Evolutionary conservation across 2,329 filamentous ascomycete genomes (phyloP), one percentile per base, ranked within the genome.

Genomic region (Leptographium procerum): DNA sequence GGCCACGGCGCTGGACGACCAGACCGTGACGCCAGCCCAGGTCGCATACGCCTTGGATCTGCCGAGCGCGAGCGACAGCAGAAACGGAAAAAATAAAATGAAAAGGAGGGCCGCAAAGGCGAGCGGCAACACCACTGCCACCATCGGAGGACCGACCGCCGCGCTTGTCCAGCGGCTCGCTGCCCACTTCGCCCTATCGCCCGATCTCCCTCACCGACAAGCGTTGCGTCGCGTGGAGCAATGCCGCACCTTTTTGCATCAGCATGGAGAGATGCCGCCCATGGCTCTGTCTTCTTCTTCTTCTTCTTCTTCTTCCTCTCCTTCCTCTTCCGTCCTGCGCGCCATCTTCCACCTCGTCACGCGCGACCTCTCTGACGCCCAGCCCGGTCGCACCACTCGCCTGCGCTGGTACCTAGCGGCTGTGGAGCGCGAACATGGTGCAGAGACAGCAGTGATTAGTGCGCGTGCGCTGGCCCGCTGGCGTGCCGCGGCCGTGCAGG

Each of bases 351-450:
- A 66, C 51, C 64, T 70, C 24, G 63, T 73, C 22, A 72, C 72
- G 8, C 69, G 66, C 59, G 70, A 73, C 56, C 63, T 76, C 53
- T 65, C 59, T 26, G 60, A 65, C n/a, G 68, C 68, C 43, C 57
- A 61, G 31, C 67, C 66, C 24, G 74, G 73, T 4, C 68, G 69
- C 43, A 69, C 66, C 33, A 61, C 61, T 28, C 71, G 72, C 22
- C 60, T 75, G 48, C 62, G 63, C 51, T 74, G 71, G 71, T 66
- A 70, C 56, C 51, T 75, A 28, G 58, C 60, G 24, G 52, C 73
- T 22, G 58, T 75, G 16, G 48, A 65, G 51, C 62, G 62, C 22
- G 63, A 69, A 19, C 62, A 67, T 52, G 66, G 67, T 16, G 45
- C 59, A 1, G 61, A 64, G 10, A 57, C 63, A 19, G 66, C 65